Evolutionary conservation across 1,139 yeast genomes (phyloP), one percentile per base, ranked within the genome.

Genomic region (Geotrichum citri-aurantii): DNA sequence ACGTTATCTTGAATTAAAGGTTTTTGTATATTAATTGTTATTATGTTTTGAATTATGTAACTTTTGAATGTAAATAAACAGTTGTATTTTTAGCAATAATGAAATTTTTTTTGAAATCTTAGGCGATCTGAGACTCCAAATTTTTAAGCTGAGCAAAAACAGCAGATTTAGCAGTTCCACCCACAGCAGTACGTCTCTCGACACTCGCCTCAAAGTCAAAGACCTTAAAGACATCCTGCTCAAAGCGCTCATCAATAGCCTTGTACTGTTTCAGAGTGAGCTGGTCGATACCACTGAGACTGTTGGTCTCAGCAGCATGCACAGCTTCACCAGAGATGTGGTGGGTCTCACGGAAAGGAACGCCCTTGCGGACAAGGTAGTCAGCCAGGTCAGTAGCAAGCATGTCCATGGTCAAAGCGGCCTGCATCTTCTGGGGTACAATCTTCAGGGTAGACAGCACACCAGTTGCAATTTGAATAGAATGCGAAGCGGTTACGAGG

Each of bases 291-390:
- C 97, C 97, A 5, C 86, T 77, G 54, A 90, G 77, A 44, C 81
- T 81, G 64, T 79, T 76, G 63, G 82, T 90, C 76, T 93, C 99
- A 6, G 99, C 97, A 56, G 77, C 73, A 66, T 96, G 85, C 56
- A 93, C 99, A 76, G 97, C 93, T 73, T 90, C 97, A 59, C 99
- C 99, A 5, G 97, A 90, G 63, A 93, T 92, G 73, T 93, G 98
- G 74, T 93, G 99, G 1, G 99, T 93, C 77, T 93, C 98, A 79
- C 99, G 89, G 78, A 93, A 93, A 60, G 99, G 99, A 64, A 93
- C 99, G 59, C 99, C 99, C 74, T 87, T 91, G 77, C 97, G 85
- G 59, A 93, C 99, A 66, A 93, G 81, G 75, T 93, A 93, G 74
- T 93, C 99, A 49, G 99, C 99, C 68, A 93, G 81, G 73, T 93